Evolutionary conservation across 176 grass and related monocot species (phyloP).

Genomic region (Ananas comosus): DNA sequence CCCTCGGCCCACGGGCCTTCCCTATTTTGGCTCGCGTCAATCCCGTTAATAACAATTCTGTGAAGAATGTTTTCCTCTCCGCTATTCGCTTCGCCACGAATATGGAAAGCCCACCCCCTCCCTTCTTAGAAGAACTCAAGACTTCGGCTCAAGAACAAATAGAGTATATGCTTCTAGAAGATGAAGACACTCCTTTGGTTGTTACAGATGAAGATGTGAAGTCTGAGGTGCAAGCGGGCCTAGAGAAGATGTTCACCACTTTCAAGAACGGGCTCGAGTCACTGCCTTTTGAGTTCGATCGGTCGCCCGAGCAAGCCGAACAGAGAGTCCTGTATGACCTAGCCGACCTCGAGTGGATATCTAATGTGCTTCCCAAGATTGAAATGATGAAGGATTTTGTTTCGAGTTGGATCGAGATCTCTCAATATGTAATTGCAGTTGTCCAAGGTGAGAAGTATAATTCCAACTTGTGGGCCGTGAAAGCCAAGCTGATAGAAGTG

Average conservation of each 20-base stretch:
- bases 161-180: slow-evolving; percentile 86
- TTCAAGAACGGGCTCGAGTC: slow-evolving; percentile 41
- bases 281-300: slow-evolving; percentile 42
- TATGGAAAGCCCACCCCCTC: slow-evolving; percentile 34
- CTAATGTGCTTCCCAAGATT: slow-evolving; percentile 47
- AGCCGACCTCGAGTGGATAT: slow-evolving; percentile 76
- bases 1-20: slow-evolving; percentile 41
- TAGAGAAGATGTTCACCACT: slow-evolving; percentile 38
- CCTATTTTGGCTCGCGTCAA: slow-evolving; percentile 57
- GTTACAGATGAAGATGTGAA: slow-evolving; percentile 72
- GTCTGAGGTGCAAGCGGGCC: slow-evolving; percentile 42
- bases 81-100: slow-evolving; percentile 59
- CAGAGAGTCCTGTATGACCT: slow-evolving; percentile 45
- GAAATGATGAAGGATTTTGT: slow-evolving; percentile 82
- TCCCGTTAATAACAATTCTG: slow-evolving; percentile 37
- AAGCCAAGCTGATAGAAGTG: slow-evolving; percentile 74
- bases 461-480: slow-evolving; percentile 49
- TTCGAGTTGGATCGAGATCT: slow-evolving; percentile 60
- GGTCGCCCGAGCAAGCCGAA: slow-evolving; percentile 49
- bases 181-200: slow-evolving; percentile 60
- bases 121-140: slow-evolving; percentile 71
- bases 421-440: slow-evolving; percentile 38
- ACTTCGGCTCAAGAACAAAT: slow-evolving; percentile 94
- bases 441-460: slow-evolving; percentile 45
- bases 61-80: slow-evolving; percentile 77